Percentiles rank a stretch among this genome's conserved stretches.
Conservation (phyloP, 2,329 filamentous ascomycete species). For the Penicillium sp. region DNA sequence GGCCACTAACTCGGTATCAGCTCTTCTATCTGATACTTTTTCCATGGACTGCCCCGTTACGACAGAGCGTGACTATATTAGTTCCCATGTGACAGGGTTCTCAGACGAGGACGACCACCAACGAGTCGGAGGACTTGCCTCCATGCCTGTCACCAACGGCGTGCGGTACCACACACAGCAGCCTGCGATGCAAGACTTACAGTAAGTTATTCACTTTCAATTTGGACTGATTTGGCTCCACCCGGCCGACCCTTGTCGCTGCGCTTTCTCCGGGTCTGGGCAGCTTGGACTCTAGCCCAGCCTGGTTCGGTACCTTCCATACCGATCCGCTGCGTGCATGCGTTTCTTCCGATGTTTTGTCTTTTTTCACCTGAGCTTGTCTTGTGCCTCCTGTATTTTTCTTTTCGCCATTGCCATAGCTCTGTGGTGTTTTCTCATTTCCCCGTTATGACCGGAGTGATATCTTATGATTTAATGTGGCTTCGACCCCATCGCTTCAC, state of each 20-base stretch:
- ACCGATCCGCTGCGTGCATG: conserved; percentile 31
- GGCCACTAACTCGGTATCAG: conserved; percentile 15
- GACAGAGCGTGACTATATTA: conserved; percentile 43
- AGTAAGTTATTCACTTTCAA: conserved; percentile 54
- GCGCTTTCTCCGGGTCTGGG: conserved; percentile 32
- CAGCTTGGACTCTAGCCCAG: conserved; percentile 31
- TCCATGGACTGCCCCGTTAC: conserved; percentile 40
- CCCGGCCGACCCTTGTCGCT: conserved; percentile 32
- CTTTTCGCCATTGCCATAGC: conserved; percentile 8
- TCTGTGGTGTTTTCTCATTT: conserved; percentile 9
- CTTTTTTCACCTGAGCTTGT: conserved; percentile 17
- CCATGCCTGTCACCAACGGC: conserved; percentile 50
- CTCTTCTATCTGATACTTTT: conserved; percentile 38
- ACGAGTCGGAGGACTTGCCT: conserved; percentile 51
- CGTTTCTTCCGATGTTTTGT: conserved; percentile 26
- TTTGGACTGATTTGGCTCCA: conserved; percentile 36
- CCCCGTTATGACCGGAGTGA: conserved; percentile 21
- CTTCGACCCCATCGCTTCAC: conserved; percentile 10
- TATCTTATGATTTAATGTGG: conserved; percentile 5
- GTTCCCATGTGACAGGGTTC: conserved; percentile 36
- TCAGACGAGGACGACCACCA: conserved; percentile 50
- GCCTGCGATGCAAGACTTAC: conserved; percentile 53
- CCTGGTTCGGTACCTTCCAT: conserved; percentile 28
- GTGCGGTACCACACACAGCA: conserved; percentile 55
- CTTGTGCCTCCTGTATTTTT: conserved; percentile 8